phyloP scores from a whole-genome alignment of 306 rosid species.

The Quercus suber region DNA sequence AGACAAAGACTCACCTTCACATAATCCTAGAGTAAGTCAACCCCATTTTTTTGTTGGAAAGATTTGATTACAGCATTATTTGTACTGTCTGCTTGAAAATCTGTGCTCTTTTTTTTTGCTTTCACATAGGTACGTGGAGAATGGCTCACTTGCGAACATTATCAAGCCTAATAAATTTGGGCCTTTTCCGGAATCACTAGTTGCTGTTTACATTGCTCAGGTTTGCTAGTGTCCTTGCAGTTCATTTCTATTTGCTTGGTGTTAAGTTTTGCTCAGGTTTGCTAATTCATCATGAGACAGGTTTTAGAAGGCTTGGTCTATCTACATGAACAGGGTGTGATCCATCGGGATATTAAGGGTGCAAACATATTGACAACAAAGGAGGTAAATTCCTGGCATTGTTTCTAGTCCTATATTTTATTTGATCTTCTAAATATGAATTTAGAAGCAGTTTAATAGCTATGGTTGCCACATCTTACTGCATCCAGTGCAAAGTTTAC shows the following conservation, averaged over 20 bases:
- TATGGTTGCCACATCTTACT: background rate
- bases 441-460: background rate
- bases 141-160: constrained; percentile 96
- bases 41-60: background rate
- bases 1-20: constrained; percentile 96
- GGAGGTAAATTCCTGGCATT: constrained; percentile 54
- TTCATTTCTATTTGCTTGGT: constrained; percentile 7
- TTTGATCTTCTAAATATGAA: background rate
- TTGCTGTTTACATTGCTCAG: constrained; percentile 96
- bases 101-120: constrained; percentile 12
- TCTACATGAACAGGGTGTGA: constrained; percentile 98
- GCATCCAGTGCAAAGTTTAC: background rate
- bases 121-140: constrained; percentile 82
- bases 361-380: constrained; percentile 97
- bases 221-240: constrained; percentile 38
- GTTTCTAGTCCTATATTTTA: constrained; percentile 2
- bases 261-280: constrained; percentile 12
- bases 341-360: constrained; percentile 98
- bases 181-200: constrained; percentile 97
- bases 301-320: constrained; percentile 99
- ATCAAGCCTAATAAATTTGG: constrained; percentile 99
- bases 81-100: constrained; percentile 9
- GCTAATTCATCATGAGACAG: constrained; percentile 40
- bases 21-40: constrained; percentile 87
- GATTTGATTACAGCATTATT: constrained; percentile 8